These are phyloP conservation scores for Phaeoacremonium minimum DNA, from an alignment of 2,329 filamentous ascomycete species.

Conservation along the genomic window DNA sequence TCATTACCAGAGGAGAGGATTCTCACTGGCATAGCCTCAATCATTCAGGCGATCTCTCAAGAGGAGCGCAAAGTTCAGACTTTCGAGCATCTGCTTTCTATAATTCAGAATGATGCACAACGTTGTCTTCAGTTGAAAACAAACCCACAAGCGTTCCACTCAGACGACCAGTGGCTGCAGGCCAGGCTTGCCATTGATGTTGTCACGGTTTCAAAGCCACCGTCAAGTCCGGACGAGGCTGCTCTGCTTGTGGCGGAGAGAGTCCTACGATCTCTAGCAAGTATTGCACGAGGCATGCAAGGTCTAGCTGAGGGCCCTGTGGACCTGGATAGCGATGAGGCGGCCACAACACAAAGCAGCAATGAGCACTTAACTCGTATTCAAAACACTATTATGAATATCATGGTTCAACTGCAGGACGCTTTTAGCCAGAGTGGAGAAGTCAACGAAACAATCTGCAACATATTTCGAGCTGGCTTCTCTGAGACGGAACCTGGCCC, in stretches of 20 bases:
- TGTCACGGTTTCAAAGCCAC: slow-evolving; percentile 4
- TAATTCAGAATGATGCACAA: slow-evolving; percentile 60
- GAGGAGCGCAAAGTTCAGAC: slow-evolving; percentile 49
- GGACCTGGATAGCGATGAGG: slow-evolving; percentile 53
- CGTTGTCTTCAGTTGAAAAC: slow-evolving; percentile 29
- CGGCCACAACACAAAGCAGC: slow-evolving; percentile 9
- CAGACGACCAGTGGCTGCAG: slow-evolving; percentile 11
- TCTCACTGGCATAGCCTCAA: slow-evolving; percentile 67
- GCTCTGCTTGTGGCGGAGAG: slow-evolving; percentile 45
- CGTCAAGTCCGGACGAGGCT: slow-evolving; percentile 31
- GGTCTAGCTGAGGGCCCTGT: slow-evolving; percentile 62
- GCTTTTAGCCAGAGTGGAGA: slow-evolving; percentile 59
- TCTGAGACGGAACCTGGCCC: slow-evolving; percentile 70
- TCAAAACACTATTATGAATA: slow-evolving; percentile 41
- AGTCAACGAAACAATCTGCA: slow-evolving; percentile 67
- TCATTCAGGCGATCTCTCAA: slow-evolving; percentile 67
- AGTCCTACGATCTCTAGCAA: slow-evolving; percentile 63
- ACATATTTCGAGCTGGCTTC: slow-evolving; percentile 69
- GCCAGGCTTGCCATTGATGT: slow-evolving; percentile 7
- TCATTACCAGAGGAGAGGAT: slow-evolving; percentile 69
- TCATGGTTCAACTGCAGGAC: slow-evolving; percentile 41
- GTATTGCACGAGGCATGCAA: slow-evolving; percentile 70
- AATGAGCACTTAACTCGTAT: slow-evolving; percentile 22
- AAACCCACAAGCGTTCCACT: slow-evolving; percentile 17
- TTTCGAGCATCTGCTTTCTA: slow-evolving; percentile 54